A percentile compares a stretch with the other conserved stretches of the same genome.
Evolutionary conservation across 2,329 filamentous ascomycete genomes (phyloP).

Genomic region (Microthyrium microscopicum): DNA sequence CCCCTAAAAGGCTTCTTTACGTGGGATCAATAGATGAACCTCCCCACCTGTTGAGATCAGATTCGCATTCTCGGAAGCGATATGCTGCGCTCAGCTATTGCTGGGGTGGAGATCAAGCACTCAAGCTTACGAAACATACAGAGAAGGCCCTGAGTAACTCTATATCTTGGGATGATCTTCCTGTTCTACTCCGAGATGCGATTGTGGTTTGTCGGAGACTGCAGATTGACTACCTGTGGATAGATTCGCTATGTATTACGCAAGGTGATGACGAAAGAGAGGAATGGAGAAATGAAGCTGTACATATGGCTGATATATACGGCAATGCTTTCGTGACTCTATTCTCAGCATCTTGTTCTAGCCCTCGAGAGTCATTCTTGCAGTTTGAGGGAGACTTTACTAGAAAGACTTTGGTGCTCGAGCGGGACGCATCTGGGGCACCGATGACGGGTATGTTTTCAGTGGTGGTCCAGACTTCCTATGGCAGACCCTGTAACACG

Average conservation of each 20-base stretch:
- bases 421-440: too few relatives aligned
- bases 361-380: too few relatives aligned
- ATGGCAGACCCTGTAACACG: too few relatives aligned
- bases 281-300: slow-evolving; percentile 2
- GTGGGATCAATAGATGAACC: too few relatives aligned
- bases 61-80: too few relatives aligned
- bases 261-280: not conserved
- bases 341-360: not conserved
- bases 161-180: not conserved
- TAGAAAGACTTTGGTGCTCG: too few relatives aligned
- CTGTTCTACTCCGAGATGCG: slow-evolving; percentile 3
- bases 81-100: slow-evolving; percentile 6
- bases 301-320: slow-evolving; percentile 5
- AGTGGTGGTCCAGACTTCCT: too few relatives aligned
- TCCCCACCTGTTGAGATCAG: too few relatives aligned
- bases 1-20: too few relatives aligned
- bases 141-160: not conserved
- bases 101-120: slow-evolving; percentile 4
- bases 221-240: slow-evolving; percentile 4
- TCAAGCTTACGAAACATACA: slow-evolving; percentile 1
- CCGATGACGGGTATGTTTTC: too few relatives aligned
- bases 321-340: slow-evolving; percentile 1
- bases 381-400: too few relatives aligned
- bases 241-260: slow-evolving; percentile 7
- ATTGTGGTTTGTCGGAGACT: slow-evolving; percentile 3